Percentiles rank a stretch among this genome's conserved stretches.
Evolutionary conservation across 2,329 filamentous ascomycete genomes (phyloP).

Genomic region (Samsoniella hepiali): DNA sequence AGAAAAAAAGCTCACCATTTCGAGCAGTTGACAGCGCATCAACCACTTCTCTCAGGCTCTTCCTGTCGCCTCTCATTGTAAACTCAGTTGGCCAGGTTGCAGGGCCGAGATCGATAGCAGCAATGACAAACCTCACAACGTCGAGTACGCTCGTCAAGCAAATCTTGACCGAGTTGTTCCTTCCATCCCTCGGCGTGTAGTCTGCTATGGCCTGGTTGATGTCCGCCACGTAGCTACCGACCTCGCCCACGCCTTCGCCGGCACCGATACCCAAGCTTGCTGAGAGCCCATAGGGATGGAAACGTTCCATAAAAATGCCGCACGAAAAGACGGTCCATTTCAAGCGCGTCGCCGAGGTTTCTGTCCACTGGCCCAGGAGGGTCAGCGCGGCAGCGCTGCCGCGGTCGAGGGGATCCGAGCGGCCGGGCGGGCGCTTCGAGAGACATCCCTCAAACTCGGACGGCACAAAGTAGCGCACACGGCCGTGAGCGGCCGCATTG

Average conservation of each 20-base stretch:
- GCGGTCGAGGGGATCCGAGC: constrained; percentile 58
- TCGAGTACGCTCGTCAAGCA: constrained; percentile 69
- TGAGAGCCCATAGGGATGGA: constrained; percentile 63
- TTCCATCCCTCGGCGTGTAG: constrained; percentile 53
- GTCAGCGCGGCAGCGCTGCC: constrained; percentile 55
- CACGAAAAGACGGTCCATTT: constrained; percentile 69
- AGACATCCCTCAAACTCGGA: constrained; percentile 71
- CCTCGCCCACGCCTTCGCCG: constrained; percentile 51
- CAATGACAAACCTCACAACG: constrained; percentile 66
- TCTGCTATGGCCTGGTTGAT: constrained; percentile 55
- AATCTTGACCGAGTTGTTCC: constrained; percentile 51
- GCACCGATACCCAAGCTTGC: constrained; percentile 46
- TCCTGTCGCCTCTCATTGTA: constrained; percentile 64
- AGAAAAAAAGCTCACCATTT: constrained; percentile 39
- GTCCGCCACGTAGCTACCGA: constrained; percentile 66
- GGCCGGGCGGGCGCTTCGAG: constrained; percentile 43
- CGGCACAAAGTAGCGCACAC: constrained; percentile 68
- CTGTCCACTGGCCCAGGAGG: constrained; percentile 51
- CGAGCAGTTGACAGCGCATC: constrained; percentile 46
- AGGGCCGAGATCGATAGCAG: constrained; percentile 61
- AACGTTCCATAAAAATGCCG: constrained; percentile 73
- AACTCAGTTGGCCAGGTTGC: constrained; percentile 66
- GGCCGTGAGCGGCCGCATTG: constrained; percentile 62
- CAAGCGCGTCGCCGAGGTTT: constrained; percentile 48
- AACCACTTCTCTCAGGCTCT: constrained; percentile 59